These are phyloP conservation scores for Diplocarpon mali DNA, from an alignment of 2,329 filamentous ascomycete genomes.

Conservation along the genomic window DNA sequence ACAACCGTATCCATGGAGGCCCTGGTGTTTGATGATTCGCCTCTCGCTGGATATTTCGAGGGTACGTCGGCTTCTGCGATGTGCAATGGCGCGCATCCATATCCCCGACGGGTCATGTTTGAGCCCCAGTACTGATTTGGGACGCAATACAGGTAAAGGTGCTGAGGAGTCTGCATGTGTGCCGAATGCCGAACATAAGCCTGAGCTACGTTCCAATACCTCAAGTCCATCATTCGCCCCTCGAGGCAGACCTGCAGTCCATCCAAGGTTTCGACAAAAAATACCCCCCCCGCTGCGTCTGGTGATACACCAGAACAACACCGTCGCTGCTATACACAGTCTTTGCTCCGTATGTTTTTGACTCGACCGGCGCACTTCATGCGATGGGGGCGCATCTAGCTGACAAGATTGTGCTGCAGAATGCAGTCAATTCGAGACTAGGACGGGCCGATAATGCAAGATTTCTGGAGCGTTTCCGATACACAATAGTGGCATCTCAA, in stretches of 20 bases:
- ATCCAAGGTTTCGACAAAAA: slow-evolving; percentile 41
- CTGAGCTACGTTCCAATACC: slow-evolving; percentile 17
- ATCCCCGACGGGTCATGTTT: neutral
- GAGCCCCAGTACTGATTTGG: slow-evolving; percentile 3
- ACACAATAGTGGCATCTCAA: slow-evolving; percentile 85
- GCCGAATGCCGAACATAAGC: slow-evolving; percentile 9
- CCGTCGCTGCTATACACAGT: slow-evolving; percentile 36
- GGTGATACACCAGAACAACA: slow-evolving; percentile 30
- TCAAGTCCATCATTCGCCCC: slow-evolving; percentile 38
- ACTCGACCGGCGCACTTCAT: too few relatives aligned
- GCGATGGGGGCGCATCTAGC: neutral
- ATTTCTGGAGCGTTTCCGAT: slow-evolving; percentile 87
- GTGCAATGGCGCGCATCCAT: neutral
- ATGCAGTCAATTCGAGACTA: slow-evolving; percentile 59
- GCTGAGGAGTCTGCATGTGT: slow-evolving; percentile 30
- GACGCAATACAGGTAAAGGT: slow-evolving; percentile 31
- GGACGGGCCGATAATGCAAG: slow-evolving; percentile 69
- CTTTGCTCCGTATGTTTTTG: slow-evolving; percentile 41
- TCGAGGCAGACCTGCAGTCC: slow-evolving; percentile 42
- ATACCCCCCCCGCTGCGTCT: slow-evolving; percentile 35
- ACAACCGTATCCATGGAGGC: slow-evolving; percentile 57
- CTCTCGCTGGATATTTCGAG: slow-evolving; percentile 81
- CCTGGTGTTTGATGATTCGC: slow-evolving; percentile 75
- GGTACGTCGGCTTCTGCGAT: slow-evolving; percentile 38
- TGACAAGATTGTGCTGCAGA: slow-evolving; percentile 34